phyloP scores from a whole-genome alignment of 73 alveolate genomes.

The Paramecium caudatum region DNA sequence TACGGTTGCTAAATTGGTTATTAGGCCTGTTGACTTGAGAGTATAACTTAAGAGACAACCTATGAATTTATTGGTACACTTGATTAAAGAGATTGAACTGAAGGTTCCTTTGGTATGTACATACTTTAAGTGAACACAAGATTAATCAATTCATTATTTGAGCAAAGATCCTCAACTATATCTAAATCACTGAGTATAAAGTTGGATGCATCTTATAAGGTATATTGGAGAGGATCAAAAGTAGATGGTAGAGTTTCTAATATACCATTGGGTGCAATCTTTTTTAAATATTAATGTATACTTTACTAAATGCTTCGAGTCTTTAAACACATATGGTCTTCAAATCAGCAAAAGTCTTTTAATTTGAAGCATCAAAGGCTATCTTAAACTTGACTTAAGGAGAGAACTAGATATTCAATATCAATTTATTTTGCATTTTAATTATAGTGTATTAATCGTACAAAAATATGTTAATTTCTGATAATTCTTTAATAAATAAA shows the following conservation, averaged over 20 bases:
- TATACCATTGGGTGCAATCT: background rate
- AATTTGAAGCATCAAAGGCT: slow-evolving; percentile 35
- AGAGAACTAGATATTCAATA: background rate
- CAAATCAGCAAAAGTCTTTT: background rate
- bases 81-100: no score
- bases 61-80: background rate
- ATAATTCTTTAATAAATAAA: background rate
- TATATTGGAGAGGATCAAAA: background rate
- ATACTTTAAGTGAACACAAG: background rate
- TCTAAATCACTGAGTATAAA: background rate
- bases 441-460: no score
- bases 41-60: background rate
- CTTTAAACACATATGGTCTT: slow-evolving; percentile 10
- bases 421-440: background rate
- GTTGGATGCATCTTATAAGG: background rate
- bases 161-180: slow-evolving; percentile 21
- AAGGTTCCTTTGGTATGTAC: no score
- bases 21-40: background rate
- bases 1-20: background rate
- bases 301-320: slow-evolving; percentile 1
- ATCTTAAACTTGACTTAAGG: slow-evolving; percentile 4
- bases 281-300: background rate
- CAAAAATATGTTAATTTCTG: background rate
- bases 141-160: slow-evolving; percentile 15
- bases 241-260: background rate